phyloP scores from a whole-genome alignment of 2,329 filamentous ascomycete genomes.

The Rutstroemia sydowiana region DNA sequence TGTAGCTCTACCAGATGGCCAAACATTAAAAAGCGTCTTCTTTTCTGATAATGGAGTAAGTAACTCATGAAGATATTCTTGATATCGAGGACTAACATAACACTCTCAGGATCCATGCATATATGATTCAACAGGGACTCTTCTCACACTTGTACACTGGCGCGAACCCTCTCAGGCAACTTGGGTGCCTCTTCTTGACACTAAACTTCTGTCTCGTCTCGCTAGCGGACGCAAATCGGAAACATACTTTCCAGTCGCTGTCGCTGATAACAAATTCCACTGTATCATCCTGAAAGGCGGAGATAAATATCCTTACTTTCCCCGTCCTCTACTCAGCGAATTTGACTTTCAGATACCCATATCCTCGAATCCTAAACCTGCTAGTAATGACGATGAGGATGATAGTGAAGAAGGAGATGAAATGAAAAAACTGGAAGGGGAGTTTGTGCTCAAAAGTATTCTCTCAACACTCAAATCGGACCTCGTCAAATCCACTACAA shows the following conservation, averaged over 20 bases:
- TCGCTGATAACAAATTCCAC: slow-evolving; percentile 86
- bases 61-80: slow-evolving; percentile 13
- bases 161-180: slow-evolving; percentile 73
- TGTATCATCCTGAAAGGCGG: slow-evolving; percentile 98
- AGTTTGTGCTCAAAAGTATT: slow-evolving; percentile 68
- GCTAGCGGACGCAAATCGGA: slow-evolving; percentile 81
- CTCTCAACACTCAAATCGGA: slow-evolving; percentile 70
- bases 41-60: slow-evolving; percentile 85
- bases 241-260: slow-evolving; percentile 90
- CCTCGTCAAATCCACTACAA: slow-evolving; percentile 59
- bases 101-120: slow-evolving; percentile 74
- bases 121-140: slow-evolving; percentile 85
- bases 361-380: slow-evolving; percentile 42
- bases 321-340: slow-evolving; percentile 79
- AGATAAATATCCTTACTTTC: slow-evolving; percentile 89
- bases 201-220: slow-evolving; percentile 72
- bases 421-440: slow-evolving; percentile 64
- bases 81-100: slow-evolving; percentile 4
- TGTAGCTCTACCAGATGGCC: slow-evolving; percentile 71
- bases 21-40: slow-evolving; percentile 73
- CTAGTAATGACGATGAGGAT: slow-evolving; percentile 30
- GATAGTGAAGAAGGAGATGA: slow-evolving; percentile 40
- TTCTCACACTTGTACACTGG: slow-evolving; percentile 88
- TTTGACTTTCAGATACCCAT: slow-evolving; percentile 88
- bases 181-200: slow-evolving; percentile 92